Evolutionary conservation across 2,329 filamentous ascomycete genomes (phyloP).

Genomic region (Colletotrichum spaethianum): DNA sequence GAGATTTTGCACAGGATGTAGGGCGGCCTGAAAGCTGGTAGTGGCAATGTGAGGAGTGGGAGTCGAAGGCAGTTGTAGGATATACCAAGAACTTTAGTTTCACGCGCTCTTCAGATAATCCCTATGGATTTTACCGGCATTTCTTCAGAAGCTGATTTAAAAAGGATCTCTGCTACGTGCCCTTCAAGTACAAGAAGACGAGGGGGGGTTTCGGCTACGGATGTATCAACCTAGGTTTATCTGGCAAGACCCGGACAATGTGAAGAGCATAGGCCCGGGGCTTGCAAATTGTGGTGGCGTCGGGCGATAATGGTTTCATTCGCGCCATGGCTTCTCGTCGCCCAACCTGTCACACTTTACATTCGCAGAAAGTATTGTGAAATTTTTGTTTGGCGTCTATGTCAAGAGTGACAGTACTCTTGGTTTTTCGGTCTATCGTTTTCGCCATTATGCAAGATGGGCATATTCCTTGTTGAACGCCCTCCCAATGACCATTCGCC

Average conservation of each 20-base stretch:
- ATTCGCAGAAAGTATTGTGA: background rate
- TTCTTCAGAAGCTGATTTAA: background rate
- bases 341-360: background rate
- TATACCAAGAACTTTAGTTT: background rate
- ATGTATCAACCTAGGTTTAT: too few relatives aligned
- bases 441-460: conserved; percentile 41
- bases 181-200: too few relatives aligned
- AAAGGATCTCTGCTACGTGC: background rate
- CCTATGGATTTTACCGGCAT: too few relatives aligned
- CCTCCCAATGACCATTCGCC: conserved; percentile 93
- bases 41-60: background rate
- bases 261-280: background rate
- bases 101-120: background rate
- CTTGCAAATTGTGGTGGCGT: background rate
- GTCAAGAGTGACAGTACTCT: background rate
- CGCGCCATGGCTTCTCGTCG: background rate
- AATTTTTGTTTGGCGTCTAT: background rate
- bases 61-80: background rate
- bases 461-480: conserved; percentile 91
- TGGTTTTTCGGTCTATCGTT: background rate
- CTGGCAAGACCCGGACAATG: too few relatives aligned
- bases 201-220: too few relatives aligned
- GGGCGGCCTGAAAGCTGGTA: background rate
- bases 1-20: background rate
- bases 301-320: background rate